Evolutionary conservation across 129 eudicot genomes (phyloP).

Genomic region (Ambrosia trifida): DNA sequence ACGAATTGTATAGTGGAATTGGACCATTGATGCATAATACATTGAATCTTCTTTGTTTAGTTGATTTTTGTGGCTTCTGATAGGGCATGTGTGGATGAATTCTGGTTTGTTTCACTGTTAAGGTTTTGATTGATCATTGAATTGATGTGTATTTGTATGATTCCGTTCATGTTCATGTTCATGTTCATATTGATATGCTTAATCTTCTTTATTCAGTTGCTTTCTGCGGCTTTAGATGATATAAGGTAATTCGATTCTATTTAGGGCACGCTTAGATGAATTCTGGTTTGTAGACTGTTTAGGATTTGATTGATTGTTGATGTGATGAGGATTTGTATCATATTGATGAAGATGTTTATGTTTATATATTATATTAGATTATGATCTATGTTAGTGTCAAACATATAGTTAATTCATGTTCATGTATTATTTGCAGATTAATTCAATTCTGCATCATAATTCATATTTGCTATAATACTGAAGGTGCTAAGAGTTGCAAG

Average conservation of each 20-base stretch:
- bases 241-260: background rate
- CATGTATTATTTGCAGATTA: too few relatives aligned
- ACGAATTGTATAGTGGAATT: too few relatives aligned
- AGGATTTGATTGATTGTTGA: conserved; percentile 5
- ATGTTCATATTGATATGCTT: background rate
- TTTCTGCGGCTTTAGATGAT: background rate
- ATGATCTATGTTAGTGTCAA: background rate
- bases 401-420: background rate
- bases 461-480: background rate
- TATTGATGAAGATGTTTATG: background rate
- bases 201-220: too few relatives aligned
- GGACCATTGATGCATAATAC: background rate
- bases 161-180: background rate
- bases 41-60: background rate
- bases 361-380: background rate
- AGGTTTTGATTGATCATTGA: background rate
- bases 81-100: background rate
- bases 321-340: background rate
- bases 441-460: background rate
- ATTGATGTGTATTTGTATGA: background rate
- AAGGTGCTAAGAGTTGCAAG: background rate
- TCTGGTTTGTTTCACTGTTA: background rate
- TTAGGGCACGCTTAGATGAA: conserved; percentile 4
- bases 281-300: conserved; percentile 3
- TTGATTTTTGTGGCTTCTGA: conserved; percentile 6